Evolutionary conservation across 2,329 filamentous ascomycete species (phyloP).

Genomic region (Xylaria sp.): DNA sequence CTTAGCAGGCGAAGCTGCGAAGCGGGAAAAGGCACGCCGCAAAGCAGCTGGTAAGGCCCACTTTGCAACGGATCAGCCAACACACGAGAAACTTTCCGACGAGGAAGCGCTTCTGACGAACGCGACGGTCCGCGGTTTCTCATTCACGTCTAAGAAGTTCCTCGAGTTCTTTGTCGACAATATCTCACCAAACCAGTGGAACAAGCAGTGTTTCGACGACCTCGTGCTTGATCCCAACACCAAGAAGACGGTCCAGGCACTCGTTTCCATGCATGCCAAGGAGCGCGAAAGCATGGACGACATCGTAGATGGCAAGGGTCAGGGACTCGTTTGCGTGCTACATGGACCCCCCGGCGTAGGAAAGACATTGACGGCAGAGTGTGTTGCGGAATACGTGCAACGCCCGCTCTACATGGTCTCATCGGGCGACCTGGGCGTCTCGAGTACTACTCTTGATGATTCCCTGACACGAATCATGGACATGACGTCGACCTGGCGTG

Average conservation of each 20-base stretch:
- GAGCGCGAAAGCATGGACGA: conserved; percentile 36
- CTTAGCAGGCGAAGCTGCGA: conserved; percentile 32
- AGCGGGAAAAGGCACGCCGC: conserved; percentile 33
- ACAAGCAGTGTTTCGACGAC: conserved; percentile 41
- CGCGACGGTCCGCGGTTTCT: conserved; percentile 48
- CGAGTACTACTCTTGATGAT: conserved; percentile 42
- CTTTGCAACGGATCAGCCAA: conserved; percentile 40
- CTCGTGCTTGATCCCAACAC: conserved; percentile 38
- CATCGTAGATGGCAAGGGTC: conserved; percentile 41
- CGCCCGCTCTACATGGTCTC: conserved; percentile 52
- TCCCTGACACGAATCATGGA: conserved; percentile 50
- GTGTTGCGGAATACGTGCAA: conserved; percentile 52
- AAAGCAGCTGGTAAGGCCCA: conserved; percentile 39
- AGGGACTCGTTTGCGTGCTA: conserved; percentile 59
- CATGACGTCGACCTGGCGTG: conserved; percentile 56
- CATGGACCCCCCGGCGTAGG: conserved; percentile 60
- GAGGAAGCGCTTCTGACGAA: conserved; percentile 45
- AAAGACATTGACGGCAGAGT: conserved; percentile 54
- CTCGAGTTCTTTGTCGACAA: conserved; percentile 47
- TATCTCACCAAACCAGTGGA: conserved; percentile 39
- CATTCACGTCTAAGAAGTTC: conserved; percentile 49
- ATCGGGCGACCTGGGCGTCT: conserved; percentile 48
- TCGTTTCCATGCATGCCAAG: conserved; percentile 38
- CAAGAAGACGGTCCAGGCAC: conserved; percentile 41
- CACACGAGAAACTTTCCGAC: conserved; percentile 44